Evolutionary conservation across 768 basidiomycete species (phyloP), one percentile per base, ranked within the genome.

Genomic region (Mycena floridula): DNA sequence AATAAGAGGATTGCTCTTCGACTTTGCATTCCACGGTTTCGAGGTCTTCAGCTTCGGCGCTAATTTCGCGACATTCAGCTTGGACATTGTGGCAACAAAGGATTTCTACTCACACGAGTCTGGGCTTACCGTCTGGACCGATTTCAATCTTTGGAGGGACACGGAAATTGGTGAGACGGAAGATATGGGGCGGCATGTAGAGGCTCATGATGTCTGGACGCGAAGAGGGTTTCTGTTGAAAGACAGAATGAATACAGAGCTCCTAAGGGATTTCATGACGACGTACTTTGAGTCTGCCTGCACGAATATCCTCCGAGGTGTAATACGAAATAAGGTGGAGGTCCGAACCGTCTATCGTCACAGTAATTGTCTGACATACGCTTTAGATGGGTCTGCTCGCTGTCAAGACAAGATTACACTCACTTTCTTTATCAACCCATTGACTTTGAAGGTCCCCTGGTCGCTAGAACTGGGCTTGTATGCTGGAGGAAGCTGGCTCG

Each of bases 301-400:
- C 73, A 7, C 80, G 72, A 22, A 89, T 79, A 57, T 92, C 89
- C 38, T 87, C 82, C 32, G 83, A 76, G 6, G 82, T 82, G 60
- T 89, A 91, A 67, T 92, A 91, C 13, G 85, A 85, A 49, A 91
- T 80, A 49, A 90, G 73, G 58, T 91, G 89, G 41, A 89, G 77
- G 65, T 88, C 81, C 40, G 81, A 83, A 12, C 82, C 82, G 49
- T 87, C 83, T 45, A 87, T 79, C 28, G 77, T 79, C 40, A 90
- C 82, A 7, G 89, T 89, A 55, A 90, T 89, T n/a, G 88, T 90
- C 87, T 91, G 60, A 27, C 27, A n/a, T n/a, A 45, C 37, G 40
- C 30, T n/a, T 38, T 24, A 39, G 40, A 42, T 26, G 45, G 46
- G 37, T 39, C 32, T 25, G 30, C 15, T 20, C 15, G 23, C 13